A percentile compares a stretch with the other conserved stretches of the same genome.
Evolutionary conservation across 176 grass and related monocot genomes (phyloP).

Genomic region (Carex parvula): DNA sequence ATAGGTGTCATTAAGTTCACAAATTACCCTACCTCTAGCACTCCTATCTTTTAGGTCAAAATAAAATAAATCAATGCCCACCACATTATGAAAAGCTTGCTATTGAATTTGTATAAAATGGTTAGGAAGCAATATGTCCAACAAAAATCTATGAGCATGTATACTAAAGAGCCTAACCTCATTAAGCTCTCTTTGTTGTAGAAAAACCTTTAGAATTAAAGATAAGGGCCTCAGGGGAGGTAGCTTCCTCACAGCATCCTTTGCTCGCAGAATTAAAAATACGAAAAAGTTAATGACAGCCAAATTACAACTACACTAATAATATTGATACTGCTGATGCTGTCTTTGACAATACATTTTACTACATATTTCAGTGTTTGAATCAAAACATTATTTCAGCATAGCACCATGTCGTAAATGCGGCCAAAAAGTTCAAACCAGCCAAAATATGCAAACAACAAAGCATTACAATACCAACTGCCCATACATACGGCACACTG

Average conservation of each 20-base stretch:
- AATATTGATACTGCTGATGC: neutral
- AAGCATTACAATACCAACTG: neutral
- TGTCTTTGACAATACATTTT: neutral
- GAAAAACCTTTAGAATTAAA: constrained; percentile 97
- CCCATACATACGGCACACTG: neutral
- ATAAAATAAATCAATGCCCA: neutral
- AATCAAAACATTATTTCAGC: constrained; percentile 2
- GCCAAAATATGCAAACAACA: neutral
- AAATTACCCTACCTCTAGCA: neutral
- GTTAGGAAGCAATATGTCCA: neutral
- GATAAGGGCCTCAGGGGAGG: constrained; percentile 84
- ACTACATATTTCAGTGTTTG: neutral
- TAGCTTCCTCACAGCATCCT: constrained; percentile 81
- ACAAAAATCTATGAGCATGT: neutral
- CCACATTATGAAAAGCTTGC: neutral
- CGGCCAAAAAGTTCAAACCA: neutral
- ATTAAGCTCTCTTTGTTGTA: constrained; percentile 98
- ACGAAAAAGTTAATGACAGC: neutral
- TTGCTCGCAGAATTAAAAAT: neutral
- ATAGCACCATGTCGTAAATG: neutral
- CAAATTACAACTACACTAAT: neutral
- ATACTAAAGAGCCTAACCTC: constrained; percentile 49
- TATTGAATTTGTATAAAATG: neutral
- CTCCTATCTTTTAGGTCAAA: neutral
- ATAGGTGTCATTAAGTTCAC: neutral